A percentile compares a stretch with the other conserved stretches of the same genome.
Evolutionary conservation across 371 early-diverging fungal species (phyloP).

Genomic region (Circinella minor): DNA sequence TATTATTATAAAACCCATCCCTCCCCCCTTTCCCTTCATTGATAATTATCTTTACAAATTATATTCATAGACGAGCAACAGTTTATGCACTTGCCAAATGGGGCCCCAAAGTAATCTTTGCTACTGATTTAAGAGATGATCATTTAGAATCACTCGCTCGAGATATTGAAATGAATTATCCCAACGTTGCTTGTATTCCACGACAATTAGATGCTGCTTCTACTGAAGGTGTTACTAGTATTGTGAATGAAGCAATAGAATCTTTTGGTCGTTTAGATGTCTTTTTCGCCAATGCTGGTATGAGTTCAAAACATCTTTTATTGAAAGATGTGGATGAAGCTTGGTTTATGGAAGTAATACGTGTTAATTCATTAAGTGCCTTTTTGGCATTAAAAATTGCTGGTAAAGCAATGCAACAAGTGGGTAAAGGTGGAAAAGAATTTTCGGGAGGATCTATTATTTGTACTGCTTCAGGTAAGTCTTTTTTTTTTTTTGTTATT

Average conservation of each 20-base stretch:
- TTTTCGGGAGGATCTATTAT: slow-evolving; percentile 45
- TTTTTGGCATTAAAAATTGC: slow-evolving; percentile 44
- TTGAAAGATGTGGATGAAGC: slow-evolving; percentile 27
- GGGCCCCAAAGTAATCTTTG: slow-evolving; percentile 49
- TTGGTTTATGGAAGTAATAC: slow-evolving; percentile 36
- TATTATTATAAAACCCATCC: not conserved
- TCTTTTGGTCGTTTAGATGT: slow-evolving; percentile 58
- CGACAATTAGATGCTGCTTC: slow-evolving; percentile 54
- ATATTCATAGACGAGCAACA: slow-evolving; percentile 36
- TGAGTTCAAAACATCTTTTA: slow-evolving; percentile 16
- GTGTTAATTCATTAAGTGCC: slow-evolving; percentile 37
- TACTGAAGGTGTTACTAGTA: slow-evolving; percentile 30
- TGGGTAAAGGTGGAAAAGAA: slow-evolving; percentile 39
- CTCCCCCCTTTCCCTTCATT: too few relatives aligned
- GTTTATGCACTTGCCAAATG: slow-evolving; percentile 49
- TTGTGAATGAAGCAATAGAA: slow-evolving; percentile 45
- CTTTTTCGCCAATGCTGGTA: slow-evolving; percentile 49
- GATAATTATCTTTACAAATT: too few relatives aligned
- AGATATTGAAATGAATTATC: slow-evolving; percentile 38
- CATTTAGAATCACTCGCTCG: slow-evolving; percentile 43
- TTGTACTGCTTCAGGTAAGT: slow-evolving; percentile 45
- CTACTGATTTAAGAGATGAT: slow-evolving; percentile 41
- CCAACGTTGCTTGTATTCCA: slow-evolving; percentile 40
- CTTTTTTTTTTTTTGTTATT: not conserved
- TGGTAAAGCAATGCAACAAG: slow-evolving; percentile 38